phyloP scores from a whole-genome alignment of 805 yeast species.

The Saturnispora galanensis region DNA sequence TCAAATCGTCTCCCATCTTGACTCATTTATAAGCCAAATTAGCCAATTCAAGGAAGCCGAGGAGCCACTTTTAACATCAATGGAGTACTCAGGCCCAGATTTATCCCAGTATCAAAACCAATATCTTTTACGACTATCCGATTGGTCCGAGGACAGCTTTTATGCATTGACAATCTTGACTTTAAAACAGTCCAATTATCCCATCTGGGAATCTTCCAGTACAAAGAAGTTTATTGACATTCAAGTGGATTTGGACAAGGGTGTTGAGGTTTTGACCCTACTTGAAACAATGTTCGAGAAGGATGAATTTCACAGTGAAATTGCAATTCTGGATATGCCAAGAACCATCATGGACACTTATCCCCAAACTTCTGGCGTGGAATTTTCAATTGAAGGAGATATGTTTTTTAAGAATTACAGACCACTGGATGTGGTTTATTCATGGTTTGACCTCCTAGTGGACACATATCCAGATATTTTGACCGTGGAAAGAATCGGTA shows the following conservation, averaged over 20 bases:
- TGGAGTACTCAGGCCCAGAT: not conserved
- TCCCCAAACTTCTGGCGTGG: slow-evolving; percentile 25
- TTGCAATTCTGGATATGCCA: slow-evolving; percentile 48
- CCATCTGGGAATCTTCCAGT: slow-evolving; percentile 42
- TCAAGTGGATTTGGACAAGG: slow-evolving; percentile 19
- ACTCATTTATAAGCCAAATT: not conserved
- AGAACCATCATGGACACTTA: slow-evolving; percentile 47
- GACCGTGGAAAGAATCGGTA: slow-evolving; percentile 59
- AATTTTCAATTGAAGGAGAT: slow-evolving; percentile 24
- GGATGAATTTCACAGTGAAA: slow-evolving; percentile 23
- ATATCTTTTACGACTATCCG: slow-evolving; percentile 34
- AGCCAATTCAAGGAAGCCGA: not conserved
- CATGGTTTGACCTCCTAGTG: slow-evolving; percentile 58
- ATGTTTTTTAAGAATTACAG: slow-evolving; percentile 64
- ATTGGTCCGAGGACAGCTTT: slow-evolving; percentile 20
- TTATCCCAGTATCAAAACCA: slow-evolving; percentile 19
- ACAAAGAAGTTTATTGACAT: slow-evolving; percentile 40
- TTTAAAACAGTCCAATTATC: slow-evolving; percentile 17
- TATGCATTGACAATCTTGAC: slow-evolving; percentile 14
- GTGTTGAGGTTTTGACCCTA: slow-evolving; percentile 16
- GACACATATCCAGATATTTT: slow-evolving; percentile 57
- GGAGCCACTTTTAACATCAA: too few species aligned
- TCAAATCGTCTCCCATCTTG: too few species aligned
- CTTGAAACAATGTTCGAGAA: slow-evolving; percentile 6
- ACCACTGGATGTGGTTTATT: slow-evolving; percentile 54